Base-by-base conservation (phyloP, 2,329 filamentous ascomycete species). In the Ophiosphaerella narmari region DNA sequence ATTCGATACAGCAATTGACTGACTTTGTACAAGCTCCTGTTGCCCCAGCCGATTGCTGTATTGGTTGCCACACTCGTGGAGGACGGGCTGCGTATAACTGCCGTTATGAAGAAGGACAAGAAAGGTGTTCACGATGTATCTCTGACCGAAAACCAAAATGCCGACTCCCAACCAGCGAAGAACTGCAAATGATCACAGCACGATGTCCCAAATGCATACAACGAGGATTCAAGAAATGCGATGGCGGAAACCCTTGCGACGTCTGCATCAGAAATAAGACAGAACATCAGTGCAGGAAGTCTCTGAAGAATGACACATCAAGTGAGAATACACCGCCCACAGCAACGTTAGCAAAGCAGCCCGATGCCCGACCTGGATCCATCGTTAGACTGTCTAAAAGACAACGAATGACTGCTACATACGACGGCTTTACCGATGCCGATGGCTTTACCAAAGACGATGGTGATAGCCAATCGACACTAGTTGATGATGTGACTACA, bases 11-110 rank as follows among this genome's bases (percentile, higher is more conserved):
- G 18, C 18, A 21, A 21, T 29, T 11, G 7, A 29, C 7, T 29
- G 26, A 11, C 26, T 29, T 7, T 29, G 11, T 29, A 29, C 7
- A 8, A 29, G 26, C 26, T 29, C 26, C 26, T 11, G 11, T 29
- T 29, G 5, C 6, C 26, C 26, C 7, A 29, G 26, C 9, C 32
- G 18, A 54, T 16, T 63, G 57, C 16, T 63, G 59, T 16, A 40
- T 39, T 1, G 26, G 43, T 13, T 63, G 60, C 9, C 53, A 41
- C 4, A 55, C 44, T 13, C 57, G 57, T 4, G 60, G 60, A 29
- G 59, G 55, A 8, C 55, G 50, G 8, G 54, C 55, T 5, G 57
- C 55, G 2, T 63, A 54, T 24, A 41, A 54, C 4, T 63, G 59
- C 4, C 21, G 42, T 5, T 57, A 43, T 11, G 53, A 46, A 16